Conservation (phyloP, 2,329 filamentous ascomycete species). For the Colletotrichum incanum region DNA sequence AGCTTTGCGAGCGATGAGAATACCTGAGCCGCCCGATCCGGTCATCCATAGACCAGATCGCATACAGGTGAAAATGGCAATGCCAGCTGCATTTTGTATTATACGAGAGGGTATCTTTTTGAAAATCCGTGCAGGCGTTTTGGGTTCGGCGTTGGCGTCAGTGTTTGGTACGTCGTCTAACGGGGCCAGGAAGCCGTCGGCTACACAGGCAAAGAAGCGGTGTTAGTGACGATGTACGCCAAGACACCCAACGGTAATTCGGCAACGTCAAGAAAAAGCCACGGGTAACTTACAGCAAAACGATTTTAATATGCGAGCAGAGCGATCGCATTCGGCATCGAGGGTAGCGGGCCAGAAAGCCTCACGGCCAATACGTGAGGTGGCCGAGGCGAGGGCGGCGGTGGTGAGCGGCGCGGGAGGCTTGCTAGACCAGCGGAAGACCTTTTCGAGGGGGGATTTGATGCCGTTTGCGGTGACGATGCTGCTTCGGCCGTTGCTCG, state of each 20-base stretch:
- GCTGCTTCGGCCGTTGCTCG: slow-evolving; percentile 35
- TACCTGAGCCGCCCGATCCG: slow-evolving; percentile 90
- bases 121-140: slow-evolving; percentile 67
- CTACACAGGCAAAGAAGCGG: slow-evolving; percentile 52
- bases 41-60: slow-evolving; percentile 92
- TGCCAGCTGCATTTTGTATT: slow-evolving; percentile 88
- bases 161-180: slow-evolving; percentile 53
- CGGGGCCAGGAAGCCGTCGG: slow-evolving; percentile 70
- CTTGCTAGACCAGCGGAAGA: slow-evolving; percentile 63
- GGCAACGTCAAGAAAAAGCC: neutral
- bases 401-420: slow-evolving; percentile 70
- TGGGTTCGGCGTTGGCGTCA: slow-evolving; percentile 55
- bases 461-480: slow-evolving; percentile 46
- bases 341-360: slow-evolving; percentile 89
- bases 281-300: slow-evolving; percentile 80
- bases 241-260: neutral
- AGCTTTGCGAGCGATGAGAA: slow-evolving; percentile 86
- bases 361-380: slow-evolving; percentile 77
- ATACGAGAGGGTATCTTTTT: slow-evolving; percentile 91
- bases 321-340: slow-evolving; percentile 93
- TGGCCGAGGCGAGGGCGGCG: slow-evolving; percentile 67
- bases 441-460: slow-evolving; percentile 53
- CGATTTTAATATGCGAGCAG: slow-evolving; percentile 88
- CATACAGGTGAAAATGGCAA: slow-evolving; percentile 97
- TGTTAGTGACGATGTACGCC: slow-evolving; percentile 36